These are phyloP conservation scores for Didymosphaeria variabile DNA, from an alignment of 2,329 filamentous ascomycete species.

Conservation along the genomic window DNA sequence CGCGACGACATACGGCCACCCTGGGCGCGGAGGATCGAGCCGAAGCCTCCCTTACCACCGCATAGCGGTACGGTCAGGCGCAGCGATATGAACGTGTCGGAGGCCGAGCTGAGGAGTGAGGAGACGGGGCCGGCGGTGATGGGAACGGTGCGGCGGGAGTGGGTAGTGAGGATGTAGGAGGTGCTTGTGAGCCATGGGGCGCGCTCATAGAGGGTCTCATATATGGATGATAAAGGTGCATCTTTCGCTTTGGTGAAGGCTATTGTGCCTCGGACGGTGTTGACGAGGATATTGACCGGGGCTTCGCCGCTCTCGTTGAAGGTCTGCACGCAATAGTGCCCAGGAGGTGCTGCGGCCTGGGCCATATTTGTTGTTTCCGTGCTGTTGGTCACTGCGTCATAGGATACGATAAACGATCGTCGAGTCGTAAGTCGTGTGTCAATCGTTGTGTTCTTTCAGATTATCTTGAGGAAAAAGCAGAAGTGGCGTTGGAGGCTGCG, in stretches of 20 bases:
- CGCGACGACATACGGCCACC: conserved; percentile 98
- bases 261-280: conserved; percentile 83
- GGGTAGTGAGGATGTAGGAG: conserved; percentile 81
- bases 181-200: conserved; percentile 64
- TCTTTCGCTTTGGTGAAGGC: conserved; percentile 76
- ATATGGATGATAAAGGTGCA: conserved; percentile 77
- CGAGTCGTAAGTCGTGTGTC: neutral
- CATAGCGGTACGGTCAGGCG: conserved; percentile 81
- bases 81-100: conserved; percentile 80
- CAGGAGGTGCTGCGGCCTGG: conserved; percentile 29
- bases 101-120: conserved; percentile 64
- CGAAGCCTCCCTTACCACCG: conserved; percentile 97
- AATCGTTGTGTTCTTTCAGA: neutral
- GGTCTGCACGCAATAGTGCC: conserved; percentile 76
- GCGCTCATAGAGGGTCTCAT: conserved; percentile 67
- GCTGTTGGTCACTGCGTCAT: neutral
- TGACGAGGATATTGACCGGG: conserved; percentile 71
- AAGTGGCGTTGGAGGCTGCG: conserved; percentile 7
- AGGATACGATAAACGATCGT: neutral
- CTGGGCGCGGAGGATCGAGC: conserved; percentile 93
- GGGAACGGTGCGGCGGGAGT: conserved; percentile 75
- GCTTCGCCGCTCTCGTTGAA: conserved; percentile 73
- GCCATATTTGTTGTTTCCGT: conserved; percentile 30
- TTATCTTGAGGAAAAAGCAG: neutral
- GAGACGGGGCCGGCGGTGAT: conserved; percentile 66